Conservation (phyloP, 2,329 filamentous ascomycete genomes). For the Pseudogymnoascus sp. region DNA sequence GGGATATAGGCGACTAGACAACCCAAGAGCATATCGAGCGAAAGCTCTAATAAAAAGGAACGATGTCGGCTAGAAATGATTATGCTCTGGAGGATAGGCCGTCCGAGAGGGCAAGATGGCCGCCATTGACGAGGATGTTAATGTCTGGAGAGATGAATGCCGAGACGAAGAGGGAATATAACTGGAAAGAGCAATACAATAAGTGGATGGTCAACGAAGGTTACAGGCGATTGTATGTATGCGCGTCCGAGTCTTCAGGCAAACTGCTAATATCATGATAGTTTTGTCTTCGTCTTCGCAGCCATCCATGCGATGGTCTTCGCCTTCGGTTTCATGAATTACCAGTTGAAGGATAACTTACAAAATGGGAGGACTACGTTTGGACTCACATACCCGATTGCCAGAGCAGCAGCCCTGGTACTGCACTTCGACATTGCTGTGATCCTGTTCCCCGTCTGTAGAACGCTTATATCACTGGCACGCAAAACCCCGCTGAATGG, state of each 20-base stretch:
- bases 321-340: conserved; percentile 71
- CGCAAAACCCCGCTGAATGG: conserved; percentile 76
- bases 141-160: conserved; percentile 75
- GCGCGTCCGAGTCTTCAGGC: neutral
- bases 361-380: conserved; percentile 58
- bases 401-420: conserved; percentile 64
- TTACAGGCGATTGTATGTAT: conserved; percentile 65
- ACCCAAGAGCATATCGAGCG: conserved; percentile 14
- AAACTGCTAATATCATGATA: conserved; percentile 30
- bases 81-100: conserved; percentile 31
- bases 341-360: conserved; percentile 68
- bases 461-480: conserved; percentile 72
- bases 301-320: conserved; percentile 69
- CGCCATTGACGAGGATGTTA: conserved; percentile 72
- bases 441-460: conserved; percentile 73
- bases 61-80: neutral
- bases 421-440: conserved; percentile 76
- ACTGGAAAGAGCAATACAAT: conserved; percentile 64
- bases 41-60: conserved; percentile 10
- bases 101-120: conserved; percentile 71
- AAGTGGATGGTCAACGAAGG: conserved; percentile 88
- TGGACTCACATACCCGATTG: conserved; percentile 68
- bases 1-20: neutral
- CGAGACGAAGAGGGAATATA: conserved; percentile 60
- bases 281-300: conserved; percentile 70